phyloP scores from a whole-genome alignment of 2,329 filamentous ascomycete genomes.

The Dothideomycetidae sp. region DNA sequence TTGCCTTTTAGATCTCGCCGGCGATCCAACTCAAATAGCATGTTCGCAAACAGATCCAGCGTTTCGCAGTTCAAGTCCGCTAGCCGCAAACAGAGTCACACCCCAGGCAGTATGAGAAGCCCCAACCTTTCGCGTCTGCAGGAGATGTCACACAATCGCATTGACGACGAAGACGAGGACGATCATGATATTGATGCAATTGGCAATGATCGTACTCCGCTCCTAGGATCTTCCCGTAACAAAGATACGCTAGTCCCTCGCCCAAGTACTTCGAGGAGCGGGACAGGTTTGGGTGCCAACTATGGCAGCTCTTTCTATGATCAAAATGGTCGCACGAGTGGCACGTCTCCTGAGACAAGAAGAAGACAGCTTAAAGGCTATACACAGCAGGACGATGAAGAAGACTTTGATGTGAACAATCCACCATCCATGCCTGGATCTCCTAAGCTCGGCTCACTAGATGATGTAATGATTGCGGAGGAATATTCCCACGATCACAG shows the following conservation, averaged over 20 bases:
- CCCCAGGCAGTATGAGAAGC: constrained; percentile 2
- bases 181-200: constrained; percentile 23
- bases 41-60: constrained; percentile 12
- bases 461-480: constrained; percentile 55
- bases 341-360: constrained; percentile 23
- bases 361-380: constrained; percentile 10
- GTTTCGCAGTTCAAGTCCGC: constrained; percentile 7
- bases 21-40: constrained; percentile 28
- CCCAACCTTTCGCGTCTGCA: constrained; percentile 8
- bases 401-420: constrained; percentile 49
- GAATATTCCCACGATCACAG: constrained; percentile 34
- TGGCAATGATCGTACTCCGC: constrained; percentile 37
- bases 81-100: constrained; percentile 7
- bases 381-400: constrained; percentile 14
- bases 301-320: constrained; percentile 20
- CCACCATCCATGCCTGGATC: constrained; percentile 48
- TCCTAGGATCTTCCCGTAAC: constrained; percentile 32
- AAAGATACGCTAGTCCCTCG: constrained; percentile 13
- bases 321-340: constrained; percentile 20
- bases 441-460: constrained; percentile 40
- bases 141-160: background rate
- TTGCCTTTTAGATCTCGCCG: constrained; percentile 27
- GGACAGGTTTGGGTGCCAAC: constrained; percentile 10
- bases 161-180: constrained; percentile 30
- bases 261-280: constrained; percentile 18